A percentile compares a stretch with the other conserved stretches of the same genome.
phyloP scores from a whole-genome alignment of 2,329 filamentous ascomycete species.

The Chrysoporthe deuterocubensis region DNA sequence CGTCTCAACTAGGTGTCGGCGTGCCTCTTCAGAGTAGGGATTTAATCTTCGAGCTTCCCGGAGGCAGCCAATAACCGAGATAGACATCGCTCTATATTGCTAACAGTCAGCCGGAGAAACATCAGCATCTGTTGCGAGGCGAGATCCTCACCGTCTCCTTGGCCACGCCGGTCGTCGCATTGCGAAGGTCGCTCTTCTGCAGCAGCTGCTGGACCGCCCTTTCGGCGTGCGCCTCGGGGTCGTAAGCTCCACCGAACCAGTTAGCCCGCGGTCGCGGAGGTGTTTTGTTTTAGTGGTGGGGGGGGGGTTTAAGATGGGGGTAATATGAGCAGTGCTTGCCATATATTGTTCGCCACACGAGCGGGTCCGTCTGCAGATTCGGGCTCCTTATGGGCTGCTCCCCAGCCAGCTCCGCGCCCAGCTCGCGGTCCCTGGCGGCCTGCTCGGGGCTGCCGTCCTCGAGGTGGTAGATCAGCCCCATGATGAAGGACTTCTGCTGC shows the following conservation, averaged over 20 bases:
- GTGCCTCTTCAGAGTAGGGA: neutral
- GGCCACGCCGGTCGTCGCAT: conserved; percentile 5
- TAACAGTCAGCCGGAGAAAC: neutral
- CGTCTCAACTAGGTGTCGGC: neutral
- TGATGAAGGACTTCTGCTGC: conserved; percentile 46
- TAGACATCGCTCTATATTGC: conserved; percentile 5
- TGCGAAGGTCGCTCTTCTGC: neutral
- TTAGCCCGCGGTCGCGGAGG: neutral
- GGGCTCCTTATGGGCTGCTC: conserved; percentile 11
- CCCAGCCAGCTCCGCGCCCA: conserved; percentile 6
- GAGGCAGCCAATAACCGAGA: conserved; percentile 14
- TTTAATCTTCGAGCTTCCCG: neutral
- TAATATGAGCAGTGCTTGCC: neutral
- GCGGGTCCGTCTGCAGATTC: conserved; percentile 23
- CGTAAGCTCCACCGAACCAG: neutral
- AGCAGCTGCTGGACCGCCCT: neutral
- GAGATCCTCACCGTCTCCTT: neutral
- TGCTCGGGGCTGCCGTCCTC: conserved; percentile 39
- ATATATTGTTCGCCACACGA: conserved; percentile 9
- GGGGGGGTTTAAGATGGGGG: too few species aligned
- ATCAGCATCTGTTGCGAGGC: too few species aligned
- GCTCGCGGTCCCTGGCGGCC: conserved; percentile 39
- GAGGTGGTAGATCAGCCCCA: conserved; percentile 42
- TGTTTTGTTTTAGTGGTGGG: too few species aligned
- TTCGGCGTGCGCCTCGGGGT: conserved; percentile 11